Percentiles rank a stretch among this genome's conserved stretches.
phyloP scores from a whole-genome alignment of 2,329 filamentous ascomycete genomes.

The Nigrograna mackinnonii region DNA sequence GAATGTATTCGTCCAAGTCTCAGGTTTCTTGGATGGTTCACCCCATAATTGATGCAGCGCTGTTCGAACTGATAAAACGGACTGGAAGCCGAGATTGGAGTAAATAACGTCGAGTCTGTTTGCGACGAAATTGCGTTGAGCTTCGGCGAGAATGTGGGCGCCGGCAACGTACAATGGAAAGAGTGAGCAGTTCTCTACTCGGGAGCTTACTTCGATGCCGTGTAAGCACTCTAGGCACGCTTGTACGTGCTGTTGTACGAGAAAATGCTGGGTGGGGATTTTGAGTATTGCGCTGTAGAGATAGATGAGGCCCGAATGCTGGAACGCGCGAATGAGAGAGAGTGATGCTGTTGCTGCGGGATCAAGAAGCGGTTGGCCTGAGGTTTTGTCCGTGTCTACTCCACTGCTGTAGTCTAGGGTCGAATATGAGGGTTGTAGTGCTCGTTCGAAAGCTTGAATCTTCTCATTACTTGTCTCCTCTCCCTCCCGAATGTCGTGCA shows the following conservation, averaged over 20 bases:
- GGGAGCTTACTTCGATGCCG: slow-evolving; percentile 11
- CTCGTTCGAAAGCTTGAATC: neutral
- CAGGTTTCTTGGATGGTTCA: neutral
- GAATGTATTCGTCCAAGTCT: slow-evolving; percentile 4
- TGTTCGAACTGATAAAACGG: slow-evolving; percentile 3
- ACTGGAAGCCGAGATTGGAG: slow-evolving; percentile 14
- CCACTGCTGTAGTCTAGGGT: neutral
- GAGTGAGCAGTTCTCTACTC: slow-evolving; percentile 14
- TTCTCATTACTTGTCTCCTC: neutral
- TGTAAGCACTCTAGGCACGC: slow-evolving; percentile 16
- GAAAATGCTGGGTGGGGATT: slow-evolving; percentile 9
- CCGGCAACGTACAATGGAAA: slow-evolving; percentile 19
- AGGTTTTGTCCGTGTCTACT: neutral
- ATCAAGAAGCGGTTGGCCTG: neutral
- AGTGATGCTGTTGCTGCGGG: slow-evolving; percentile 3
- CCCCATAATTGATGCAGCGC: neutral
- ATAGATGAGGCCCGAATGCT: slow-evolving; percentile 16
- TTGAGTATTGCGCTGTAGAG: slow-evolving; percentile 16
- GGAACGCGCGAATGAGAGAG: slow-evolving; percentile 10
- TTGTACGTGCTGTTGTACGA: slow-evolving; percentile 17
- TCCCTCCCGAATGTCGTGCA: slow-evolving; percentile 2
- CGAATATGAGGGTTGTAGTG: neutral
- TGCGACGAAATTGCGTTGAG: too few relatives aligned
- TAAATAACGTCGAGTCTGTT: slow-evolving; percentile 11
- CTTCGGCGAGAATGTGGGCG: slow-evolving; percentile 9